phyloP scores from a whole-genome alignment of 805 yeast genomes.

The Candida coleopterorum region DNA sequence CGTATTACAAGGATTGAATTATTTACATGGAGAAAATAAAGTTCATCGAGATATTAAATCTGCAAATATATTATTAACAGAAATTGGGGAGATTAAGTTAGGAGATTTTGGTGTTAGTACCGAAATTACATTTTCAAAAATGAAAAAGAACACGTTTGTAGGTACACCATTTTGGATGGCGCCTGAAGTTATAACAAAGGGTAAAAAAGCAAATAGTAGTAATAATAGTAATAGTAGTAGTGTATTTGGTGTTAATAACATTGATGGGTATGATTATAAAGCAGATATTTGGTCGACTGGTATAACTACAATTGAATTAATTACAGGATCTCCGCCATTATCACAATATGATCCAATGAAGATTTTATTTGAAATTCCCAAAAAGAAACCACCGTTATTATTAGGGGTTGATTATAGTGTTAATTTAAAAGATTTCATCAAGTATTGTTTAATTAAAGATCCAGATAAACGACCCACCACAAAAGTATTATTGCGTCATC shows the following conservation, averaged over 20 bases:
- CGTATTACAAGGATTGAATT: constrained; percentile 65
- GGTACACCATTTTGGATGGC: constrained; percentile 99
- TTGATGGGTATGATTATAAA: constrained; percentile 69
- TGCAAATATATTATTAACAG: constrained; percentile 78
- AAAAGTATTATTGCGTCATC: constrained; percentile 45
- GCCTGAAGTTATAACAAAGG: constrained; percentile 76
- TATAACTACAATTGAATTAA: constrained; percentile 81
- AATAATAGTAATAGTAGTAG: constrained; percentile 38
- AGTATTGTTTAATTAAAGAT: constrained; percentile 60
- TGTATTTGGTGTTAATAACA: constrained; percentile 1
- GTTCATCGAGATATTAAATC: constrained; percentile 90
- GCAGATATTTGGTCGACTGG: constrained; percentile 98
- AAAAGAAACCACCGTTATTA: constrained; percentile 56
- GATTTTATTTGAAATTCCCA: constrained; percentile 67
- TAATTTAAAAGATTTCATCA: constrained; percentile 62
- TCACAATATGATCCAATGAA: constrained; percentile 71
- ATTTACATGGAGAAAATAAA: constrained; percentile 68
- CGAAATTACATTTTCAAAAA: constrained; percentile 54
- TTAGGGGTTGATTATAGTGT: constrained; percentile 40
- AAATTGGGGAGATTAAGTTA: constrained; percentile 64
- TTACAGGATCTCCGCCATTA: constrained; percentile 79
- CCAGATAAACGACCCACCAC: constrained; percentile 67
- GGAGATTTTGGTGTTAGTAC: constrained; percentile 96
- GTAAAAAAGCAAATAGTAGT: constrained; percentile 64
- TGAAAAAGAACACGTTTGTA: constrained; percentile 69